phyloP scores from a whole-genome alignment of 139 green algal genomes.

The Spirogloea muscicola region DNA sequence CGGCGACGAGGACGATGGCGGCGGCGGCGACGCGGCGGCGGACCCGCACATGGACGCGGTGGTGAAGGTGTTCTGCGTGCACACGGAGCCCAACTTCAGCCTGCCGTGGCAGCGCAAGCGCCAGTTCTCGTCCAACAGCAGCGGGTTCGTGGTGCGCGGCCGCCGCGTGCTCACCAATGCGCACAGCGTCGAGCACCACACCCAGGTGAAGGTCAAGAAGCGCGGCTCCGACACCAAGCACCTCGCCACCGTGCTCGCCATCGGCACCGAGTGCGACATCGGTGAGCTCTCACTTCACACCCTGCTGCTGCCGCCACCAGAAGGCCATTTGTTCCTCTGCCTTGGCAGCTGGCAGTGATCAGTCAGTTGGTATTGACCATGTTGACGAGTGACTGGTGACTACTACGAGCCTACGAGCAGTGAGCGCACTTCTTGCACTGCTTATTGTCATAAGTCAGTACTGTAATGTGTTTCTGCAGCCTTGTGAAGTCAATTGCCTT shows the following conservation, averaged over 20 bases:
- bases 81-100: conserved; percentile 80
- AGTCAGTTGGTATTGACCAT: no score
- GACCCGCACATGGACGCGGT: conserved; percentile 28
- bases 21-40: background rate
- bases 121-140: conserved; percentile 65
- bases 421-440: no score
- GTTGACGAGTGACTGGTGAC: no score
- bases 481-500: no score
- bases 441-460: no score
- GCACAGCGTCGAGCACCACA: conserved; percentile 91
- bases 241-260: conserved; percentile 75
- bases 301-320: no score
- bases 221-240: conserved; percentile 87
- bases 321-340: no score
- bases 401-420: no score
- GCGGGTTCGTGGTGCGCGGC: conserved; percentile 72
- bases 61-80: conserved; percentile 74
- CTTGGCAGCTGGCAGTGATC: no score
- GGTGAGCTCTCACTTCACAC: no score
- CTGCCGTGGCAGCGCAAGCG: conserved; percentile 83
- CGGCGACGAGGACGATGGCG: no score
- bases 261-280: conserved; percentile 92
- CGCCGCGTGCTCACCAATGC: conserved; percentile 89
- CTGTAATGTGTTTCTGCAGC: no score
- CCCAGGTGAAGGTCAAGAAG: conserved; percentile 91